Base-by-base conservation (phyloP, 306 rosid genomes). In the Vigna nakashimae region DNA sequence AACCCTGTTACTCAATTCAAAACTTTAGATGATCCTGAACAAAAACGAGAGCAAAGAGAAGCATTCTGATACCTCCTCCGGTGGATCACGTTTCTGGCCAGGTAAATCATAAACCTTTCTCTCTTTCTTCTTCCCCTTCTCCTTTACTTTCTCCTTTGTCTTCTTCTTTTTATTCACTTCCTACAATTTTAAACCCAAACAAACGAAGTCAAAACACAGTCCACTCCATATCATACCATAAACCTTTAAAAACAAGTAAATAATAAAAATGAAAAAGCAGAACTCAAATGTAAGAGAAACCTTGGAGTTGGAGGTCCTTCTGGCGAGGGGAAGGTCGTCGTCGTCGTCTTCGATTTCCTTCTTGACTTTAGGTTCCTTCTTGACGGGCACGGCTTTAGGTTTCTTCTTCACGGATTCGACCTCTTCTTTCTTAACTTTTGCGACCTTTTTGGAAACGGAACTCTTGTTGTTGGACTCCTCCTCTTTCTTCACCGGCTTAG, bases 41-140 rank as follows among this genome's bases (percentile, higher is more conserved):
- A 60, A 77, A 55, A 48, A 40, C 14, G 65, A 69, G 32, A 17
- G 5, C 14, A 3, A 28, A 18, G 10, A 64, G 49, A 17, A 52
- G 9, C 18, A 51, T 1, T 3, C 0, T 46, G 46, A 65, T 52
- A 90, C 98, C 97, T 90, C 93, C 36, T 78, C 90, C 4, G 98
- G 98, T 9, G 95, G 78, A 77, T 94, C 97, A 72, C 97, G 90
- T 85, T 89, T 94, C 87, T 94, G 97, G 34, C 97, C 98, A 69
- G 98, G 93, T 71, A 94, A 85, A 74, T 88, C 91, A 80, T 85
- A 94, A 63, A 88, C 92, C 88, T 92, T 92, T 79, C 34, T 90
- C 64, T 75, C 90, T 80, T 26, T 91, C 79, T 75, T 84, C 62
- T 75, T 74, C 7, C 20, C 66, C 26, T 81, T 87, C 72, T 77